phyloP scores from a whole-genome alignment of 108 stramenopile genomes.

The Cyclostephanos tholiformis region DNA sequence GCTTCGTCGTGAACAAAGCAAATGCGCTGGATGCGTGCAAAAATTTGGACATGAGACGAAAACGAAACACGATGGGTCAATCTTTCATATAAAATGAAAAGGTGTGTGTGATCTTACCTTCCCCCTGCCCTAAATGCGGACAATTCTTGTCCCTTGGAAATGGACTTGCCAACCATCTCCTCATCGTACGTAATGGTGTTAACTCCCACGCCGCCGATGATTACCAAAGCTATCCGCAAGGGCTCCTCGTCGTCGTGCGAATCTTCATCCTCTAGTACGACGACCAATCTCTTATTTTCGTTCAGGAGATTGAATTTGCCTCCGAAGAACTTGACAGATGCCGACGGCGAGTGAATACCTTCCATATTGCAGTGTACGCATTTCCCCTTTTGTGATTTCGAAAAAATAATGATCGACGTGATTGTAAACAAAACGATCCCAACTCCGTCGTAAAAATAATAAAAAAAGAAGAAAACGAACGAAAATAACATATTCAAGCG shows the following conservation, averaged over 20 bases:
- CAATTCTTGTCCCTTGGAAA: constrained; percentile 47
- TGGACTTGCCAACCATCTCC: constrained; percentile 26
- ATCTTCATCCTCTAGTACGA: constrained; percentile 37
- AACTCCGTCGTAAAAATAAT: too few species aligned
- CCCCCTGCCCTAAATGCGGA: constrained; percentile 53
- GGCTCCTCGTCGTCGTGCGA: constrained; percentile 9
- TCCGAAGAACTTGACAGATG: constrained; percentile 57
- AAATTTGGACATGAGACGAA: not conserved
- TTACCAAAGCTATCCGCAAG: constrained; percentile 33
- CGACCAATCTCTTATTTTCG: constrained; percentile 48
- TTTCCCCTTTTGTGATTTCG: constrained; percentile 28
- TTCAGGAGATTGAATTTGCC: constrained; percentile 53
- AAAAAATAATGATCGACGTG: too few species aligned
- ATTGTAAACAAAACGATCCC: too few species aligned
- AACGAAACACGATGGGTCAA: not conserved
- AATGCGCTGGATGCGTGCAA: constrained; percentile 28
- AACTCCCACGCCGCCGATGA: constrained; percentile 52
- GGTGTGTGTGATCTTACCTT: constrained; percentile 25
- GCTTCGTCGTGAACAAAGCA: constrained; percentile 42
- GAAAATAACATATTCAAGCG: too few species aligned
- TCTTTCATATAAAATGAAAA: too few species aligned
- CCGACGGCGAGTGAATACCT: constrained; percentile 32
- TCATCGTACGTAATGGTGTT: constrained; percentile 45
- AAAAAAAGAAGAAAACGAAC: not conserved
- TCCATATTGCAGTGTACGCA: constrained; percentile 47